Evolutionary conservation across 2,329 filamentous ascomycete genomes (phyloP).

Genomic region (Xylaria sp.): DNA sequence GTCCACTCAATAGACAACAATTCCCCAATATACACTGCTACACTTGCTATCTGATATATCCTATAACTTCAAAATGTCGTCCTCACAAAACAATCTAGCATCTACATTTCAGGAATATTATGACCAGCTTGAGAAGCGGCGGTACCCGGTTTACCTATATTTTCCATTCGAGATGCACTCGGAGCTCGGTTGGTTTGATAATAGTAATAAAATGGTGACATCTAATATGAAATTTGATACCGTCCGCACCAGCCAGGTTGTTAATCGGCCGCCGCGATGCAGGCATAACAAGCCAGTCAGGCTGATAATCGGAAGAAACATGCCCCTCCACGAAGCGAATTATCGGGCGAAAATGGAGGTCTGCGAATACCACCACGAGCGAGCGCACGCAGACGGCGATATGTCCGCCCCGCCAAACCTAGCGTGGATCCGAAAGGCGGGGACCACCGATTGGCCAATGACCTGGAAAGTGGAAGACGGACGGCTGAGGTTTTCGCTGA

Average conservation of each 20-base stretch:
- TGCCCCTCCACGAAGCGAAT: slow-evolving; percentile 12
- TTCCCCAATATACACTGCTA: not conserved
- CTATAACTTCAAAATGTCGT: not conserved
- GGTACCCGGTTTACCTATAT: not conserved
- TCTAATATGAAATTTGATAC: not conserved
- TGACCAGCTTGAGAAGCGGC: not conserved
- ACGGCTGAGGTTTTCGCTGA: slow-evolving; percentile 6
- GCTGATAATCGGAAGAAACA: not conserved
- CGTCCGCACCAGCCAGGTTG: not conserved
- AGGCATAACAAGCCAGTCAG: not conserved
- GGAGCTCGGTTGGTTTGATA: not conserved
- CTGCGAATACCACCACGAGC: slow-evolving; percentile 16
- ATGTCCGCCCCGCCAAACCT: not conserved
- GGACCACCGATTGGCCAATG: slow-evolving; percentile 7
- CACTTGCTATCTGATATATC: not conserved
- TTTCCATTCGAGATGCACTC: not conserved
- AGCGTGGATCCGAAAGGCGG: slow-evolving; percentile 22
- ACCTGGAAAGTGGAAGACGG: slow-evolving; percentile 27
- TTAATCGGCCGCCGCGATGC: too few species aligned
- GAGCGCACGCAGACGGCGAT: slow-evolving; percentile 2
- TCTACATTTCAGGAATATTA: not conserved
- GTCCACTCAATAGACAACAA: not conserved
- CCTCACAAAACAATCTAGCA: too few species aligned
- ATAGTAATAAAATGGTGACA: not conserved
- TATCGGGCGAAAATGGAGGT: slow-evolving; percentile 12